A percentile compares a stretch with the other conserved stretches of the same genome.
phyloP scores from a whole-genome alignment of 108 stramenopile species.

The Nitzschia sp. region DNA sequence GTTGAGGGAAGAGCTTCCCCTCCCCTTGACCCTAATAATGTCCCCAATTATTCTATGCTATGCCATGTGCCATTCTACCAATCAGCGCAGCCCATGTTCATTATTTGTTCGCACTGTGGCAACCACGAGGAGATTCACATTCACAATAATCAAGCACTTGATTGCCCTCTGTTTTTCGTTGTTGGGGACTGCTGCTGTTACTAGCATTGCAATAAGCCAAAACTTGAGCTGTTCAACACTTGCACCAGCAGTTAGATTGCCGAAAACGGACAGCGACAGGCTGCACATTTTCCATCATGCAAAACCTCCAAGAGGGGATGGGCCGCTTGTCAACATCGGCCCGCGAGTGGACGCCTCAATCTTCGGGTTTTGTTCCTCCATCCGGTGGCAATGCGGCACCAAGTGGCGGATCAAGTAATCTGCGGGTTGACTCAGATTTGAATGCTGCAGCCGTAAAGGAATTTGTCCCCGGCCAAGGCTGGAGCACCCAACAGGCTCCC shows the following conservation, averaged over 20 bases:
- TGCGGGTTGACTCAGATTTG: slow-evolving; percentile 21
- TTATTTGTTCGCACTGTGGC: no score
- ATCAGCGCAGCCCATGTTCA: no score
- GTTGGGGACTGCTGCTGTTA: no score
- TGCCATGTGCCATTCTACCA: no score
- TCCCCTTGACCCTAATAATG: no score
- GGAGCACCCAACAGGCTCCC: slow-evolving; percentile 22
- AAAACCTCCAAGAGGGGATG: slow-evolving; percentile 17
- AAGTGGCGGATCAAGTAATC: neutral
- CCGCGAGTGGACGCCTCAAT: slow-evolving; percentile 29
- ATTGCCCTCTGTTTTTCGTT: no score
- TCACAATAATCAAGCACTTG: no score
- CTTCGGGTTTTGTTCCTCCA: neutral
- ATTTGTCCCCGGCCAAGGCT: slow-evolving; percentile 49
- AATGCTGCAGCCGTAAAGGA: slow-evolving; percentile 39
- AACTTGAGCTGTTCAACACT: no score
- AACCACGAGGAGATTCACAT: no score
- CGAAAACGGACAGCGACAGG: neutral
- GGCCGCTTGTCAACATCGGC: slow-evolving; percentile 33
- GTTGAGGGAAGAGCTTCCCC: no score
- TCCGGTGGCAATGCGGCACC: slow-evolving; percentile 1
- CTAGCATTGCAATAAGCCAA: no score
- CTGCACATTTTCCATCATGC: slow-evolving; percentile 6
- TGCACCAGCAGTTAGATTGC: neutral
- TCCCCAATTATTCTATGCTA: no score